Percentiles rank a stretch among this genome's conserved stretches.
Conservation (phyloP, 177 flowering plant species). For the Vitis hybrid region DNA sequence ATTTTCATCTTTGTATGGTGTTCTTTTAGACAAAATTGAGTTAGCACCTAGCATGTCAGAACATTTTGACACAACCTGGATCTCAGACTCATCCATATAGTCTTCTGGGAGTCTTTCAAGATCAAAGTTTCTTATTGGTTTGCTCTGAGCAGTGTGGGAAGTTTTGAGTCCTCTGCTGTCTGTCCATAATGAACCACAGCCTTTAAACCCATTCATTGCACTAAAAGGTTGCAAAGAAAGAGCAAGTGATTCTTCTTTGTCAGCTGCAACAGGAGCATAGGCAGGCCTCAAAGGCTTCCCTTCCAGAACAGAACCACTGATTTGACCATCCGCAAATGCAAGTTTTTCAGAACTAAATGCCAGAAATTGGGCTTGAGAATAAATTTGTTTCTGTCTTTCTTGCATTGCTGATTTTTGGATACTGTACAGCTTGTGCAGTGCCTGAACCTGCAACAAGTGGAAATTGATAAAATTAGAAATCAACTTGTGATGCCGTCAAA, state of each 20-base stretch:
- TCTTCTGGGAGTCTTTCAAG: slow-evolving; percentile 24
- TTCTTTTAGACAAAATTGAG: neutral
- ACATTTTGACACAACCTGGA: slow-evolving; percentile 2
- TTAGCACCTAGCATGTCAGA: neutral
- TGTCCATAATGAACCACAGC: slow-evolving; percentile 5
- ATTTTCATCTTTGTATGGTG: neutral
- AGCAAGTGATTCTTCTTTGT: slow-evolving; percentile 9
- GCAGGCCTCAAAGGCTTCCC: slow-evolving; percentile 14
- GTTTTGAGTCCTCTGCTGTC: slow-evolving; percentile 4
- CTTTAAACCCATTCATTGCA: slow-evolving; percentile 5
- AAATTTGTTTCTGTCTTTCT: slow-evolving; percentile 16
- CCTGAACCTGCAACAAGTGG: slow-evolving; percentile 19
- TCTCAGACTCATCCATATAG: slow-evolving; percentile 13
- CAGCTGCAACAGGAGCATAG: slow-evolving; percentile 8
- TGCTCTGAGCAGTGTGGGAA: slow-evolving; percentile 5
- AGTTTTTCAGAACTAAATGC: slow-evolving; percentile 10
- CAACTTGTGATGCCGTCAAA: neutral
- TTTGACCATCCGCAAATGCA: neutral
- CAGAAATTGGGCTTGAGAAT: slow-evolving; percentile 5
- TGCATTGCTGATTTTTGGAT: slow-evolving; percentile 28
- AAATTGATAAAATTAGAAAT: neutral
- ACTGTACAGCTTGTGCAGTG: slow-evolving; percentile 23
- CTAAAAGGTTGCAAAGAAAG: slow-evolving; percentile 5
- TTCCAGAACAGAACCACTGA: slow-evolving; percentile 14
- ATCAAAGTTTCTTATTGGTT: slow-evolving; percentile 13